Conservation (phyloP, 148 eudicot genomes). For the Talinum fruticosum region DNA sequence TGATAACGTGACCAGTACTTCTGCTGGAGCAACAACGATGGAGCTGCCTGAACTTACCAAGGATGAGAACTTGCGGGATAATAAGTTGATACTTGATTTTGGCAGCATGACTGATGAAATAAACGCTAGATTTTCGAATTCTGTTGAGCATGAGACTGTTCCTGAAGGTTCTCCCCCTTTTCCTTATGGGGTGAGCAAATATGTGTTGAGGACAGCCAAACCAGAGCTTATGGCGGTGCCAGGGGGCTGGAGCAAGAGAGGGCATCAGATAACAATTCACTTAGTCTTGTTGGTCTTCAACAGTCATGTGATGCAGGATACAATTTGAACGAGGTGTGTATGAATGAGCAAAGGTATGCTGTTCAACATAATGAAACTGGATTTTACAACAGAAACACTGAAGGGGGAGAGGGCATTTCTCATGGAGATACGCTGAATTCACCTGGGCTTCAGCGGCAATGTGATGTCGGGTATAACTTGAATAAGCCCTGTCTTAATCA, state of each 20-base stretch:
- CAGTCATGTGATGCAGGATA: constrained; percentile 33
- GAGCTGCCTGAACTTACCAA: constrained; percentile 42
- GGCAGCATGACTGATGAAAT: constrained; percentile 38
- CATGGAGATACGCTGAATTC: constrained; percentile 29
- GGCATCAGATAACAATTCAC: constrained; percentile 34
- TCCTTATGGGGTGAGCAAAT: constrained; percentile 50
- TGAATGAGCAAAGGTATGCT: constrained; percentile 30
- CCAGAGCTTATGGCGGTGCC: constrained; percentile 30
- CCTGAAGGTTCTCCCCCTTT: constrained; percentile 35
- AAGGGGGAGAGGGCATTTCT: constrained; percentile 25
- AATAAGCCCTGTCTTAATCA: constrained; percentile 38
- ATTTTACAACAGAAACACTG: constrained; percentile 22
- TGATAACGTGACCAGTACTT: constrained; percentile 28
- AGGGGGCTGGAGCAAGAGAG: constrained; percentile 36
- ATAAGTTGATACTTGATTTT: constrained; percentile 52
- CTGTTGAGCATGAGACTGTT: constrained; percentile 35
- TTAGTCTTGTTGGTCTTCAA: constrained; percentile 35
- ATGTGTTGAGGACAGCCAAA: constrained; percentile 39
- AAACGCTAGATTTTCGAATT: constrained; percentile 34
- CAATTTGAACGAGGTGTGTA: constrained; percentile 30
- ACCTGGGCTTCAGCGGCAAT: constrained; percentile 28
- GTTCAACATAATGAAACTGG: constrained; percentile 28
- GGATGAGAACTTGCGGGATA: constrained; percentile 32
- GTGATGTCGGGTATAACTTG: constrained; percentile 31
- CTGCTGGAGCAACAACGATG: constrained; percentile 33